A percentile compares a stretch with the other conserved stretches of the same genome.
Evolutionary conservation across 129 eudicot genomes (phyloP).

Genomic region (Chrysanthemum lavandulifolium): DNA sequence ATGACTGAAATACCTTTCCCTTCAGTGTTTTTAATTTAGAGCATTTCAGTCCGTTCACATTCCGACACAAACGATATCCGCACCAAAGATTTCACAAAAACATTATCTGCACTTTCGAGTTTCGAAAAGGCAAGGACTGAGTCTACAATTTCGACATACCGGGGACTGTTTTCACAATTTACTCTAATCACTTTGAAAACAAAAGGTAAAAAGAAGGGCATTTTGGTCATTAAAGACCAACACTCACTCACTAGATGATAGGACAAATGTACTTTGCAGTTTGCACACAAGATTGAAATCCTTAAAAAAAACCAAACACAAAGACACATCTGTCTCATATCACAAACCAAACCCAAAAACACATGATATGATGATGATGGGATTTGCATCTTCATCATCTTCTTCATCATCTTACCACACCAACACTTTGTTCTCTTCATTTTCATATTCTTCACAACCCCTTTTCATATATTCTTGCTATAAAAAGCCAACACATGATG

Average conservation of each 20-base stretch:
- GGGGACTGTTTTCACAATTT: no score
- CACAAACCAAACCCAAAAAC: conserved; percentile 1
- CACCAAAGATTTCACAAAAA: no score
- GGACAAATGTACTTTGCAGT: not conserved
- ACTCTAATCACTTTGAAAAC: no score
- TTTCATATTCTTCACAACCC: conserved; percentile 39
- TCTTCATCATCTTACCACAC: conserved; percentile 23
- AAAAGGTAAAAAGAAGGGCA: conserved; percentile 10
- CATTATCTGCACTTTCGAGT: no score
- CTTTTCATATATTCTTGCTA: conserved; percentile 28
- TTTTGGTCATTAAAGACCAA: conserved; percentile 27
- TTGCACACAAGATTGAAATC: conserved; percentile 14
- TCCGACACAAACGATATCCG: no score
- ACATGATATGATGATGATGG: conserved; percentile 25
- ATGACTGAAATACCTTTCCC: no score
- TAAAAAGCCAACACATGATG: conserved; percentile 29
- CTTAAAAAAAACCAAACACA: conserved; percentile 7
- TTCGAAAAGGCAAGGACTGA: no score
- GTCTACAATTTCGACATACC: no score
- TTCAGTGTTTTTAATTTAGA: no score
- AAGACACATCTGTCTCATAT: not conserved
- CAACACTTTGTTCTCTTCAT: conserved; percentile 14
- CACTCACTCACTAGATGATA: conserved; percentile 1
- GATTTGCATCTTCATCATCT: conserved; percentile 35
- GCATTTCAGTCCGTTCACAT: no score